These are phyloP conservation scores for Fusarium vanettenii DNA, from an alignment of 2,329 filamentous ascomycete genomes.

Conservation along the genomic window DNA sequence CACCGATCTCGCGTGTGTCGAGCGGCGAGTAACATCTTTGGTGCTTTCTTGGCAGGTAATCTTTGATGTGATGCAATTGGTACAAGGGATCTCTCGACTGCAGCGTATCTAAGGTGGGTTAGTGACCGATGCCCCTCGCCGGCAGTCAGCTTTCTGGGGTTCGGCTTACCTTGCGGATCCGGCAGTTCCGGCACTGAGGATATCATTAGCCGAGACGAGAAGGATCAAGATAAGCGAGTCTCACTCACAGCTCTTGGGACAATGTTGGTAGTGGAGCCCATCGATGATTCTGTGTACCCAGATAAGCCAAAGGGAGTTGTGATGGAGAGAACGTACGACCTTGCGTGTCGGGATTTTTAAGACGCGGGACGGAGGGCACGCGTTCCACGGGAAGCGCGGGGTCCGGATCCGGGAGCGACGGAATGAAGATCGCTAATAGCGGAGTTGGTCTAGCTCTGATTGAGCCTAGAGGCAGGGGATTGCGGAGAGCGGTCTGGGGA, in stretches of 20 bases:
- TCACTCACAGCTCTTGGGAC: background rate
- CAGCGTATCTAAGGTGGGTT: background rate
- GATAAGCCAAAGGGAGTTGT: background rate
- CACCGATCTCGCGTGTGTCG: background rate
- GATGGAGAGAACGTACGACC: background rate
- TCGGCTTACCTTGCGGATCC: background rate
- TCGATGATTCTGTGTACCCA: background rate
- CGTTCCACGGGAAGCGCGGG: background rate
- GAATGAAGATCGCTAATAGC: background rate
- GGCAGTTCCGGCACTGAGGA: background rate
- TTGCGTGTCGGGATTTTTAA: background rate
- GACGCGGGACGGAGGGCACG: background rate
- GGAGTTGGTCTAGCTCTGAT: background rate
- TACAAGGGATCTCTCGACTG: background rate
- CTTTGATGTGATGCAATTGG: background rate
- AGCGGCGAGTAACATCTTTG: background rate
- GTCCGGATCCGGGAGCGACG: background rate
- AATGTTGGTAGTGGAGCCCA: background rate
- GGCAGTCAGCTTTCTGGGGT: background rate
- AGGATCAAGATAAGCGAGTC: background rate
- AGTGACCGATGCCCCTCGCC: background rate
- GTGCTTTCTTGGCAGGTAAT: background rate
- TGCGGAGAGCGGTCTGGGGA: background rate
- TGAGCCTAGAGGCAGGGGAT: background rate
- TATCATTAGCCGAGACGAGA: background rate